phyloP scores from a whole-genome alignment of 1,139 yeast species.

The Yamadazyma triangularis region DNA sequence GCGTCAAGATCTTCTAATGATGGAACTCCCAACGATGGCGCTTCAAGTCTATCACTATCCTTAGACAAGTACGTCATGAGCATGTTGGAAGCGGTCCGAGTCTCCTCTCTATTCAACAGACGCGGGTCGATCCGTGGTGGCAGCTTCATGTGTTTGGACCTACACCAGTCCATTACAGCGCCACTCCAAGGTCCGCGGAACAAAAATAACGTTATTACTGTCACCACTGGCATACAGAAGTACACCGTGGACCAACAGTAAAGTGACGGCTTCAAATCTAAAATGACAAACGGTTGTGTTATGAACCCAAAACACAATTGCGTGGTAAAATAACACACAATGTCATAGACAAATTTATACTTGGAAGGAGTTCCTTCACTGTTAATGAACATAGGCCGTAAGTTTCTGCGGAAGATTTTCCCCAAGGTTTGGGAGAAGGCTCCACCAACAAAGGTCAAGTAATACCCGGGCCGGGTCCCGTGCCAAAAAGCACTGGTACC shows the following conservation, averaged over 20 bases:
- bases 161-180: conserved; percentile 29
- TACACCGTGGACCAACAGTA: conserved; percentile 69
- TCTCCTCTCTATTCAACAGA: conserved; percentile 8
- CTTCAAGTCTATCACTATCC: conserved; percentile 27
- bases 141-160: conserved; percentile 16
- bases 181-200: conserved; percentile 72
- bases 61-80: conserved; percentile 18
- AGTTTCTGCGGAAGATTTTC: conserved; percentile 66
- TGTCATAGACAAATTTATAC: conserved; percentile 64
- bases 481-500: conserved; percentile 97
- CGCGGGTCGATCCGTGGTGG: background rate
- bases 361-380: conserved; percentile 65
- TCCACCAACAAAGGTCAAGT: conserved; percentile 81
- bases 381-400: conserved; percentile 80
- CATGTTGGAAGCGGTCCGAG: conserved; percentile 15
- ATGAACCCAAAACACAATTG: conserved; percentile 78
- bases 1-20: conserved; percentile 35
- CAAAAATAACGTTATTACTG: conserved; percentile 44
- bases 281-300: conserved; percentile 79
- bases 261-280: conserved; percentile 62
- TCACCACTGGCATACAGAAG: conserved; percentile 62
- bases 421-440: conserved; percentile 87
- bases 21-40: conserved; percentile 40
- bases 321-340: conserved; percentile 60
- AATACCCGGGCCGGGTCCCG: conserved; percentile 95